Percentiles rank a stretch among this genome's conserved stretches.
Evolutionary conservation across 2,329 filamentous ascomycete species (phyloP).

Genomic region (Karstenula rhodostoma): DNA sequence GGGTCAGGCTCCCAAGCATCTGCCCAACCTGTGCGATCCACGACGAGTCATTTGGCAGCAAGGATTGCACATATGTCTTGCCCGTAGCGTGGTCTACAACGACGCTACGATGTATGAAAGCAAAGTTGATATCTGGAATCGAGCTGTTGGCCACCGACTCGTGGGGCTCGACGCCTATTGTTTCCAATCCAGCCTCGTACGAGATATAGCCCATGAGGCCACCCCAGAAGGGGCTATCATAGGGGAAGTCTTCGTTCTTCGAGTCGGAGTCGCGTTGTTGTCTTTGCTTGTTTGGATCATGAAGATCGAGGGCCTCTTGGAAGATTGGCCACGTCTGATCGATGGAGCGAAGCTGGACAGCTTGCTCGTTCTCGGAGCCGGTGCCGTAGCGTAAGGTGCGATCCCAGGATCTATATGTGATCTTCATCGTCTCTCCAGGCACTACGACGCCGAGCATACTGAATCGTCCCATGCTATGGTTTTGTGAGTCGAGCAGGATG

Average conservation of each 20-base stretch:
- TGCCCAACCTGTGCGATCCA: constrained; percentile 52
- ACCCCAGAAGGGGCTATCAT: constrained; percentile 70
- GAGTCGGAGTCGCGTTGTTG: neutral
- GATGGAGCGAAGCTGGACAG: constrained; percentile 16
- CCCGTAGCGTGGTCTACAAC: constrained; percentile 73
- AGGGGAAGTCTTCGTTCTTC: constrained; percentile 2
- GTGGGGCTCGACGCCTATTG: constrained; percentile 57
- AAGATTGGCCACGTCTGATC: constrained; percentile 21
- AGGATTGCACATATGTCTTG: constrained; percentile 68
- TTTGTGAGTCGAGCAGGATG: constrained; percentile 21
- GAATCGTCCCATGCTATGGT: constrained; percentile 16
- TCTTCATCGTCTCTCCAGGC: constrained; percentile 16
- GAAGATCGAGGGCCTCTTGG: constrained; percentile 13
- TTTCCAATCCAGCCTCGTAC: constrained; percentile 77
- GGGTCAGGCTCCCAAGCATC: neutral
- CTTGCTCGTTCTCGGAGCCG: neutral
- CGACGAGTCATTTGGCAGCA: constrained; percentile 51
- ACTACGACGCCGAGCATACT: constrained; percentile 18
- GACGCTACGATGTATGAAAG: constrained; percentile 76
- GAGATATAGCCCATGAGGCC: constrained; percentile 83
- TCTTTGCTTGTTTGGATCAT: constrained; percentile 9
- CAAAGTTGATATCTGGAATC: constrained; percentile 68
- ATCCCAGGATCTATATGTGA: constrained; percentile 19
- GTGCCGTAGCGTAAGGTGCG: constrained; percentile 15
- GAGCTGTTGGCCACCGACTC: constrained; percentile 15